These are phyloP conservation scores for Inosperma sp. DNA, from an alignment of 768 basidiomycete genomes.

Conservation along the genomic window DNA sequence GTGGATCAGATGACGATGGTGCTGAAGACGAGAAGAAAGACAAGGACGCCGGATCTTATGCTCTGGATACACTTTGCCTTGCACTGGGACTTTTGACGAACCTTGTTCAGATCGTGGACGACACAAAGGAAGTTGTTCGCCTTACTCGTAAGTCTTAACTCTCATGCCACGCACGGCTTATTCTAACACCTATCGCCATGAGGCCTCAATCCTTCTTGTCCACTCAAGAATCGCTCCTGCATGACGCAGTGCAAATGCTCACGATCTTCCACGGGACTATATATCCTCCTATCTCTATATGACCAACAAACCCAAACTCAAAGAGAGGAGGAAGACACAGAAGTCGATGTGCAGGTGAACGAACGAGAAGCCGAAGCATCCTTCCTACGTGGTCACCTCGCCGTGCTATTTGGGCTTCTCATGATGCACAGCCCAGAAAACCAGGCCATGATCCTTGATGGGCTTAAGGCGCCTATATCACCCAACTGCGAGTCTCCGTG, in stretches of 20 bases:
- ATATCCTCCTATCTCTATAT: too few species aligned
- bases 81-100: constrained; percentile 74
- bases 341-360: constrained; percentile 16
- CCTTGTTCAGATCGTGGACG: constrained; percentile 56
- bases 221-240: constrained; percentile 45
- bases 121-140: constrained; percentile 43
- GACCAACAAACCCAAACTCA: constrained; percentile 48
- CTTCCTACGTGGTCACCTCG: constrained; percentile 68
- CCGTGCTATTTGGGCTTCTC: constrained; percentile 63
- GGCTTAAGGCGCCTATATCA: constrained; percentile 21
- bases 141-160: constrained; percentile 53
- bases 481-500: not conserved
- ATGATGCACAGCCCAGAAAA: constrained; percentile 39
- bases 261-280: constrained; percentile 35
- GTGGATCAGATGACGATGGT: constrained; percentile 16
- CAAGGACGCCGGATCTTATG: constrained; percentile 28
- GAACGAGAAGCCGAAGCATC: constrained; percentile 37
- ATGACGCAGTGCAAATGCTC: constrained; percentile 50
- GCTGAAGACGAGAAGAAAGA: constrained; percentile 16
- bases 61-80: constrained; percentile 71
- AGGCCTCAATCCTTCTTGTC: constrained; percentile 54
- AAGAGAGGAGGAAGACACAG: constrained; percentile 33
- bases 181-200: not conserved
- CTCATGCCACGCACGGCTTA: too few species aligned
- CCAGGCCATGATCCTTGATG: constrained; percentile 33